Percentiles rank a stretch among this genome's conserved stretches.
Evolutionary conservation across 2,329 filamentous ascomycete genomes (phyloP).

Genomic region (Penicillium sp.): DNA sequence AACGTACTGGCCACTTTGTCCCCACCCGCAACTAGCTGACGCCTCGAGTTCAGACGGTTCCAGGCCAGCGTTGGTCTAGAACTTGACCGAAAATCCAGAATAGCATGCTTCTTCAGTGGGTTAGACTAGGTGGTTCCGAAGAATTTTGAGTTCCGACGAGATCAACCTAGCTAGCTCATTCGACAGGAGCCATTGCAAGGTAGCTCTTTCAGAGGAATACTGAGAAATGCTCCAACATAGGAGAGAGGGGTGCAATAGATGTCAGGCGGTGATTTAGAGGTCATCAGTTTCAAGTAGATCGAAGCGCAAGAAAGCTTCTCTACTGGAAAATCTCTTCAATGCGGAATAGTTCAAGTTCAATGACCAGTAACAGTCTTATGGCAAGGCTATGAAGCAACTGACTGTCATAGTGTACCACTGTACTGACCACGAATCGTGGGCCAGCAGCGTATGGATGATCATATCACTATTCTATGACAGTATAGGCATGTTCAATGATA

Average conservation of each 20-base stretch:
- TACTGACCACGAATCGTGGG: too few species aligned
- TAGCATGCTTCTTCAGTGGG: background rate
- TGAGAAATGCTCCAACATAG: background rate
- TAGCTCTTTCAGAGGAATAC: background rate
- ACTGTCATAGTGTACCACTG: too few species aligned
- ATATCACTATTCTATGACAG: background rate
- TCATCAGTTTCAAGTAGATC: too few species aligned
- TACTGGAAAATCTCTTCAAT: too few species aligned
- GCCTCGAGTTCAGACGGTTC: background rate
- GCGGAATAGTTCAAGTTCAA: too few species aligned
- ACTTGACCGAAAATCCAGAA: background rate
- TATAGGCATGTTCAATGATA: too few species aligned
- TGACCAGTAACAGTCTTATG: too few species aligned
- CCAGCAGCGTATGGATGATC: too few species aligned
- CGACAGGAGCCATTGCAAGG: background rate
- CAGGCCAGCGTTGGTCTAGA: background rate
- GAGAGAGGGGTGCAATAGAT: too few species aligned
- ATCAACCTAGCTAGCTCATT: background rate
- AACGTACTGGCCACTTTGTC: conserved; percentile 8
- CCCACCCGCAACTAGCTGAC: conserved; percentile 2
- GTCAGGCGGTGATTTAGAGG: too few species aligned
- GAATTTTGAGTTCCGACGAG: background rate
- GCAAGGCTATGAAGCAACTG: too few species aligned
- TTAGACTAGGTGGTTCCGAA: background rate
- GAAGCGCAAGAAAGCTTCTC: too few species aligned